These are phyloP conservation scores for Lepidium sativum DNA, from an alignment of 345 rosid genomes.

Conservation along the genomic window DNA sequence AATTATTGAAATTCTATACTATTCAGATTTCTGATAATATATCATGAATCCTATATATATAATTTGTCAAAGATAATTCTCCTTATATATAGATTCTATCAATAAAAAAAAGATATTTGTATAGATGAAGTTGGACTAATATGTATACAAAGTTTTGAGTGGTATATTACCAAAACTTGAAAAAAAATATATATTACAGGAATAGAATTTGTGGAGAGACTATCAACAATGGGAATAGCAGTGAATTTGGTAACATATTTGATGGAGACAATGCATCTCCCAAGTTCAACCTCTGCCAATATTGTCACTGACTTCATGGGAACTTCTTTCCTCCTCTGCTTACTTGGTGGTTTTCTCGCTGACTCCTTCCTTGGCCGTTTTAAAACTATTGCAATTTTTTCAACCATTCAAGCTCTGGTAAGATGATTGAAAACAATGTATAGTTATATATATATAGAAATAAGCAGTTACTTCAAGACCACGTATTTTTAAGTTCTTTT, in stretches of 20 bases:
- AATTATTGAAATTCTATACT: background rate
- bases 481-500: no score
- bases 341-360: conserved; percentile 68
- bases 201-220: conserved; percentile 58
- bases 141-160: background rate
- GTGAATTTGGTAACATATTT: conserved; percentile 72
- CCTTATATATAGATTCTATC: no score
- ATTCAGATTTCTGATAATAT: background rate
- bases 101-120: background rate
- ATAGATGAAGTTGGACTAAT: background rate
- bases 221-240: conserved; percentile 65
- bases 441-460: background rate
- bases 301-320: conserved; percentile 64
- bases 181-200: conserved; percentile 22
- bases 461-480: no score
- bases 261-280: conserved; percentile 52
- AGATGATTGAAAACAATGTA: background rate
- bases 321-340: conserved; percentile 54
- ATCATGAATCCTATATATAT: background rate
- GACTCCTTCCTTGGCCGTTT: conserved; percentile 64
- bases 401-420: conserved; percentile 55
- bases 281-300: conserved; percentile 61
- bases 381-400: conserved; percentile 62
- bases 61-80: background rate
- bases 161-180: background rate